A percentile compares a stretch with the other conserved stretches of the same genome.
phyloP scores from a whole-genome alignment of 192 early-diverging fungal genomes.

The Entomortierella lignicola region DNA sequence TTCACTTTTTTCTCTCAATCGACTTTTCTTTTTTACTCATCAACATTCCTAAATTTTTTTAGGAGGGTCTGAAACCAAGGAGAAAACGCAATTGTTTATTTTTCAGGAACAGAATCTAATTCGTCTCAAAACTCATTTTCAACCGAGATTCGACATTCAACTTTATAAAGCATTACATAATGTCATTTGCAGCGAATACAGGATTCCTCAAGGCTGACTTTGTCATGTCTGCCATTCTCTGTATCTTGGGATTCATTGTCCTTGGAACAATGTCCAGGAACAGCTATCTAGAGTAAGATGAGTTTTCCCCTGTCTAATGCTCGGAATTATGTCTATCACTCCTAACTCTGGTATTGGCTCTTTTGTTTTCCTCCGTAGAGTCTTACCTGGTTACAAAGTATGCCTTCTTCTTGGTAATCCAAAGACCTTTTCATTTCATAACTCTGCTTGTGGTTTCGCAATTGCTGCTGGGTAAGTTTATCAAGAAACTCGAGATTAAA shows the following conservation, averaged over 20 bases:
- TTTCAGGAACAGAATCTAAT: neutral
- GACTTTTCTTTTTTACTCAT: too few relatives aligned
- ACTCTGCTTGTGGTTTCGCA: conserved; percentile 24
- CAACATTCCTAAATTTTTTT: too few relatives aligned
- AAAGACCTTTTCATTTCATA: neutral
- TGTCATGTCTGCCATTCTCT: conserved; percentile 26
- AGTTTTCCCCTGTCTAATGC: too few relatives aligned
- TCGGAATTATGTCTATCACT: too few relatives aligned
- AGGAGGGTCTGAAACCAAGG: too few relatives aligned
- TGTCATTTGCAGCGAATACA: conserved; percentile 20
- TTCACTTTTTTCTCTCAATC: too few relatives aligned
- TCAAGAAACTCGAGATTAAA: too few relatives aligned
- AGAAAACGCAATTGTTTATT: too few relatives aligned
- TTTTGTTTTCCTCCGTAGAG: too few relatives aligned
- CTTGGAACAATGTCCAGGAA: conserved; percentile 30
- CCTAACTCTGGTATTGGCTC: too few relatives aligned
- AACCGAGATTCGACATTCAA: neutral
- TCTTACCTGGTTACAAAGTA: neutral
- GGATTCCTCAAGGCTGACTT: conserved; percentile 28
- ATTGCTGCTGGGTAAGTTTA: conserved; percentile 21
- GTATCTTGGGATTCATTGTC: conserved; percentile 26
- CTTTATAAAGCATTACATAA: conserved; percentile 22
- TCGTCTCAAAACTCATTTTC: neutral
- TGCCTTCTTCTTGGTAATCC: conserved; percentile 20
- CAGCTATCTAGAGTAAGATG: conserved; percentile 20